A percentile compares a stretch with the other conserved stretches of the same genome.
Conservation (phyloP, 2,329 filamentous ascomycete genomes). For the Sclerotinia sclerotiorum region DNA sequence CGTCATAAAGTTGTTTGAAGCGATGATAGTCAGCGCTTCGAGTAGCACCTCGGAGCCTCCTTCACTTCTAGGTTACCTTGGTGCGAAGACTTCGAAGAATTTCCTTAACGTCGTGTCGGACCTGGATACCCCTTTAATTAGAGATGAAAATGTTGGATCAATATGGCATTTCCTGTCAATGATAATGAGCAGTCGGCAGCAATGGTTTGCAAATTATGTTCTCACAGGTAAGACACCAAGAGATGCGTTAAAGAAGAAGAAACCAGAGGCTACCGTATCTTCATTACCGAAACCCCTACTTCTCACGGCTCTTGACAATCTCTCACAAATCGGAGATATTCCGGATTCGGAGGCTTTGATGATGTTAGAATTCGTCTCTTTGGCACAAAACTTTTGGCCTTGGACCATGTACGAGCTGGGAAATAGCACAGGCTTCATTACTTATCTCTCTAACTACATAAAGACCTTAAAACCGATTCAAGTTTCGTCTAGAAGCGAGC, state of each 20-base stretch:
- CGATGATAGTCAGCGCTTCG: conserved; percentile 69
- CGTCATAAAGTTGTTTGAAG: conserved; percentile 68
- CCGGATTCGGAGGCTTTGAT: conserved; percentile 67
- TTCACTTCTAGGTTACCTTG: conserved; percentile 90
- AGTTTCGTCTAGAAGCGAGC: conserved; percentile 53
- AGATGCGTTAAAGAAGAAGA: conserved; percentile 62
- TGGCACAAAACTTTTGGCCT: conserved; percentile 91
- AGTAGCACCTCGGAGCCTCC: conserved; percentile 72
- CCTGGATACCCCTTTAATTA: conserved; percentile 72
- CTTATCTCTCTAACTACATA: conserved; percentile 69
- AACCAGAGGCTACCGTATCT: conserved; percentile 45
- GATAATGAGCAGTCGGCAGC: conserved; percentile 84
- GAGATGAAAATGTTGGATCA: conserved; percentile 61
- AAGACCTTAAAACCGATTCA: conserved; percentile 55
- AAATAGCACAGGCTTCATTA: conserved; percentile 71
- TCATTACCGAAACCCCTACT: conserved; percentile 62
- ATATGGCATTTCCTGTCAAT: conserved; percentile 87
- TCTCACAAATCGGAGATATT: conserved; percentile 65
- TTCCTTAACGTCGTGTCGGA: conserved; percentile 78
- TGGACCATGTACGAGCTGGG: conserved; percentile 84
- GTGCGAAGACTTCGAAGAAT: conserved; percentile 75
- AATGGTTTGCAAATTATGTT: conserved; percentile 93
- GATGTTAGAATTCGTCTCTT: conserved; percentile 82
- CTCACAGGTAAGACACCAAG: conserved; percentile 84
- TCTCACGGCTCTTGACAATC: conserved; percentile 66